These are phyloP conservation scores for Rhodofomes roseus DNA, from an alignment of 1,284 basidiomycete species.

Conservation along the genomic window DNA sequence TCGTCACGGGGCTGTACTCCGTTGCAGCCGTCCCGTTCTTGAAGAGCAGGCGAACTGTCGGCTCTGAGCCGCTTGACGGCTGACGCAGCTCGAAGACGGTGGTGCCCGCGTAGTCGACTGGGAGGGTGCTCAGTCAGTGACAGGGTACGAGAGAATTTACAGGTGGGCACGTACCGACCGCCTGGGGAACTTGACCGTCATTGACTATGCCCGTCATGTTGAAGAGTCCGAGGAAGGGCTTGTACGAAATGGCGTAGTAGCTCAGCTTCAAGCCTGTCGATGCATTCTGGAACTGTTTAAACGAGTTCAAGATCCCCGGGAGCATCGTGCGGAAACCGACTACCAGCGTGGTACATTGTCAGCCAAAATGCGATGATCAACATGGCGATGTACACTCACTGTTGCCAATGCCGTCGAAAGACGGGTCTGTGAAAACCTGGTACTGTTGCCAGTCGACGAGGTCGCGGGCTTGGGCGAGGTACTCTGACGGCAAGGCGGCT, in stretches of 20 bases:
- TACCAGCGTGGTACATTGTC: slow-evolving; percentile 8
- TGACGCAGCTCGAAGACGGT: slow-evolving; percentile 38
- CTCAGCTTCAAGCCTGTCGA: slow-evolving; percentile 40
- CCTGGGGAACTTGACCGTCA: slow-evolving; percentile 28
- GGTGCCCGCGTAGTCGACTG: slow-evolving; percentile 45
- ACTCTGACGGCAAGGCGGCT: slow-evolving; percentile 26
- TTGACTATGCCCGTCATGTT: slow-evolving; percentile 42
- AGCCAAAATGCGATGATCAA: background rate
- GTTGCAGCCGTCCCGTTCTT: slow-evolving; percentile 47
- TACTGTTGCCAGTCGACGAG: slow-evolving; percentile 52
- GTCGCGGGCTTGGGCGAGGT: slow-evolving; percentile 36
- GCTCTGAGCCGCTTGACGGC: slow-evolving; percentile 18
- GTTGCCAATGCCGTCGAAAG: slow-evolving; percentile 37
- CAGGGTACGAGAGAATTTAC: background rate
- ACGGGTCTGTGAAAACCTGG: slow-evolving; percentile 40
- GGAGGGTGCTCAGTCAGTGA: too few relatives aligned
- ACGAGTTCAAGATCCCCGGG: slow-evolving; percentile 39
- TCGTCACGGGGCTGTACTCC: slow-evolving; percentile 23
- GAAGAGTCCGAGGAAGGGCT: slow-evolving; percentile 52
- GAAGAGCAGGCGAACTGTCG: slow-evolving; percentile 57
- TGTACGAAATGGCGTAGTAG: slow-evolving; percentile 46
- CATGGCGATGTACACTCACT: slow-evolving; percentile 9
- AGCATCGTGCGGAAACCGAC: slow-evolving; percentile 48
- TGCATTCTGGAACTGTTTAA: slow-evolving; percentile 40
- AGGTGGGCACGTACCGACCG: slow-evolving; percentile 28